Evolutionary conservation across 78 protist species (phyloP).

Genomic region (Dictyostelium purpureum): DNA sequence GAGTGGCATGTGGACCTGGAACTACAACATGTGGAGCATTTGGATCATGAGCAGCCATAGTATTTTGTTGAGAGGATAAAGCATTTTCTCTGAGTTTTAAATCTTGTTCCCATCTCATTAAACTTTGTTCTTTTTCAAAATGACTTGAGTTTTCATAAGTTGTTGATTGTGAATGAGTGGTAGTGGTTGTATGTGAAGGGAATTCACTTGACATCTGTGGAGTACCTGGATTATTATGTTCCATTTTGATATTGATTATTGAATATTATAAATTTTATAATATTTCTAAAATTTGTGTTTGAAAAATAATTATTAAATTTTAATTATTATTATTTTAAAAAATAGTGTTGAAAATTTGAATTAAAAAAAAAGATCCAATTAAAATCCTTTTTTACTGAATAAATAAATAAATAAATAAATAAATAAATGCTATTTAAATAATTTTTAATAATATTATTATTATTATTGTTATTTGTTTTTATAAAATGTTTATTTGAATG

Average conservation of each 20-base stretch:
- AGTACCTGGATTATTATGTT: slow-evolving; percentile 16
- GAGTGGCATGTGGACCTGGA: neutral
- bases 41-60: neutral
- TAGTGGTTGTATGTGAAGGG: neutral
- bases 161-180: neutral
- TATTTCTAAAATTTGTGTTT: neutral
- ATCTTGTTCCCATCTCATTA: slow-evolving; percentile 50
- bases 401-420: too few species aligned
- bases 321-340: too few species aligned
- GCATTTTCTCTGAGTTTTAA: slow-evolving; percentile 4
- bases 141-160: neutral
- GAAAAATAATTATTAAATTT: neutral
- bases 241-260: neutral
- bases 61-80: neutral
- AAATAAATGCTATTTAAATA: too few species aligned
- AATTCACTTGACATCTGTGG: slow-evolving; percentile 37
- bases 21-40: neutral
- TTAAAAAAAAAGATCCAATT: neutral
- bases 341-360: too few species aligned
- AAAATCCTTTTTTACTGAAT: too few species aligned
- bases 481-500: too few species aligned
- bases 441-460: too few species aligned
- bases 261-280: too few species aligned
- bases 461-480: too few species aligned
- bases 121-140: slow-evolving; percentile 26